Evolutionary conservation across 257 asterid species (phyloP).

Genomic region (Nicotiana undulata): DNA sequence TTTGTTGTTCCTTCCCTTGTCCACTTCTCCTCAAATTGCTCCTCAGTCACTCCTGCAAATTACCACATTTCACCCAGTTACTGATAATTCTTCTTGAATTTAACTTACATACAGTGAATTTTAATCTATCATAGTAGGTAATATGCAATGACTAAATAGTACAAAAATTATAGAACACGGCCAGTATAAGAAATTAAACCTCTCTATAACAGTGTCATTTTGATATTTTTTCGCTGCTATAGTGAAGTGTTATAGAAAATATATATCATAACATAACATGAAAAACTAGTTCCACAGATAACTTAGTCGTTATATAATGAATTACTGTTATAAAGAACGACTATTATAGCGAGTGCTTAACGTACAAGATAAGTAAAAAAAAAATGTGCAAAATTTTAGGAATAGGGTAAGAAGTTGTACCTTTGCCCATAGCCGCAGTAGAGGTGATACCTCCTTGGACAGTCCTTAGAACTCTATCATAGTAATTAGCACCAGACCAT

Average conservation of each 20-base stretch:
- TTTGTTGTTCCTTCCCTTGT: constrained; percentile 59
- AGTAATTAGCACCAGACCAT: constrained; percentile 98
- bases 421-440: constrained; percentile 99
- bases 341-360: no score
- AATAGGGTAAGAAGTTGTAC: constrained; percentile 8
- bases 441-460: constrained; percentile 98
- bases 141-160: neutral
- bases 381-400: neutral
- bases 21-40: constrained; percentile 84
- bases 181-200: no score
- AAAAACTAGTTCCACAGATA: no score
- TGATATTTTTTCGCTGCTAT: no score
- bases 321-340: no score
- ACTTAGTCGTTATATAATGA: no score
- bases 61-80: neutral
- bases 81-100: neutral
- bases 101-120: neutral
- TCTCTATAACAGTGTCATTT: no score
- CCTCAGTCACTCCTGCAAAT: constrained; percentile 87
- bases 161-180: no score
- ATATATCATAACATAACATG: no score
- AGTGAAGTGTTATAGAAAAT: no score
- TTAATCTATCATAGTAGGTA: no score
- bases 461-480: constrained; percentile 80
- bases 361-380: neutral